A percentile compares a stretch with the other conserved stretches of the same genome.
Evolutionary conservation across 202 grass and related monocot species (phyloP).

Genomic region (Brachypodium distachyon): DNA sequence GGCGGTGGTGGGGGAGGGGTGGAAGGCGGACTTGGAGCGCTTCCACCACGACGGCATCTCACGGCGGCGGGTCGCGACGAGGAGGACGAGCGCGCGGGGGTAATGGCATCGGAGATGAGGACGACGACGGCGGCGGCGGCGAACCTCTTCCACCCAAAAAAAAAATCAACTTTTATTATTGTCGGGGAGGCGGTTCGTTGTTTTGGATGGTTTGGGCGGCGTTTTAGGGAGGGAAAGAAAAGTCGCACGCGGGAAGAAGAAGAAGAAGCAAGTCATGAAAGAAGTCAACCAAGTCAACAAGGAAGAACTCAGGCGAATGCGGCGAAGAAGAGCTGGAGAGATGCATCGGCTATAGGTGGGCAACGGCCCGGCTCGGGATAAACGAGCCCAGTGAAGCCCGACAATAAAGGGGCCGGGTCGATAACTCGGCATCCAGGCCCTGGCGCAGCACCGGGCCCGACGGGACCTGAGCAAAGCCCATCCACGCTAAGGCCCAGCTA

Average conservation of each 20-base stretch:
- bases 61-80: not conserved
- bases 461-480: no score
- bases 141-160: conserved; percentile 15
- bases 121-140: not conserved
- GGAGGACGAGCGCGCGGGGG: conserved; percentile 1
- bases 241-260: not conserved
- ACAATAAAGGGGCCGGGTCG: no score
- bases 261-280: no score
- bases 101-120: conserved; percentile 31
- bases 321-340: no score
- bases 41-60: conserved; percentile 65
- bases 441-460: no score
- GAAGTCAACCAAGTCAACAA: not conserved
- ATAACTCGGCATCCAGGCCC: no score
- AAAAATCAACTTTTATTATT: not conserved
- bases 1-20: conserved; percentile 10
- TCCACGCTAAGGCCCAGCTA: no score
- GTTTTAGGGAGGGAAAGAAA: conserved; percentile 8
- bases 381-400: no score
- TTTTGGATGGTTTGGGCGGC: conserved; percentile 10
- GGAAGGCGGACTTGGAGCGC: conserved; percentile 43
- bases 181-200: not conserved
- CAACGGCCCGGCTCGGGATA: no score
- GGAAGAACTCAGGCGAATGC: no score
- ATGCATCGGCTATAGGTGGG: no score